These are phyloP conservation scores for Dentipellis sp. DNA, from an alignment of 768 basidiomycete species.

Conservation along the genomic window DNA sequence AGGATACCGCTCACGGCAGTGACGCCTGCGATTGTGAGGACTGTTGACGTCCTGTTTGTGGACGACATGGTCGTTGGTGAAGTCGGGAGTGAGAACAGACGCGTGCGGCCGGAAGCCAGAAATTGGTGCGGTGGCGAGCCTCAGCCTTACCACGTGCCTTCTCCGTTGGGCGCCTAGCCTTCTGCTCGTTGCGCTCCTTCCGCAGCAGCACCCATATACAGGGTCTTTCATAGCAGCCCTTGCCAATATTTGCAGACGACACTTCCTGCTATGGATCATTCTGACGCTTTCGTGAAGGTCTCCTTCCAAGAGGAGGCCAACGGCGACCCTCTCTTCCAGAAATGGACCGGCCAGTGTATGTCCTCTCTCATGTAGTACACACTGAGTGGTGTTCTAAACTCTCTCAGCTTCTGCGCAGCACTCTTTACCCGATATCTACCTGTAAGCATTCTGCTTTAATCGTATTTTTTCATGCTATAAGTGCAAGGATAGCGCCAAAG, in stretches of 20 bases:
- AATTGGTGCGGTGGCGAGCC: neutral
- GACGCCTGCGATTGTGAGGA: conserved; percentile 32
- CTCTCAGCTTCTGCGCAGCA: conserved; percentile 43
- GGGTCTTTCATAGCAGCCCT: neutral
- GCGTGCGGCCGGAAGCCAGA: conserved; percentile 9
- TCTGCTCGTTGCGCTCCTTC: neutral
- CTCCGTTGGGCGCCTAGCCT: conserved; percentile 4
- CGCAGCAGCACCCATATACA: neutral
- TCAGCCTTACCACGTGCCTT: neutral
- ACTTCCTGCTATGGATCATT: conserved; percentile 10
- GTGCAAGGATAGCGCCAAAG: conserved; percentile 21
- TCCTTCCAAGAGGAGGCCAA: conserved; percentile 27
- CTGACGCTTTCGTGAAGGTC: conserved; percentile 38
- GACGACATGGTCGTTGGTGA: conserved; percentile 12
- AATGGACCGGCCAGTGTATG: conserved; percentile 46
- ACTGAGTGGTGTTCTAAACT: no score
- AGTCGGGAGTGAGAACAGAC: conserved; percentile 13
- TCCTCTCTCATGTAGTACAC: neutral
- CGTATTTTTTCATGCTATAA: no score
- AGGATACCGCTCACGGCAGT: conserved; percentile 32
- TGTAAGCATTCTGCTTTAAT: neutral
- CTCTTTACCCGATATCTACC: conserved; percentile 29
- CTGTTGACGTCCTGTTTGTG: conserved; percentile 26
- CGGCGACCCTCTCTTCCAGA: conserved; percentile 32
- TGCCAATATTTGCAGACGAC: neutral